phyloP scores from a whole-genome alignment of 176 grass and related monocot genomes.

The Zizania latifolia region DNA sequence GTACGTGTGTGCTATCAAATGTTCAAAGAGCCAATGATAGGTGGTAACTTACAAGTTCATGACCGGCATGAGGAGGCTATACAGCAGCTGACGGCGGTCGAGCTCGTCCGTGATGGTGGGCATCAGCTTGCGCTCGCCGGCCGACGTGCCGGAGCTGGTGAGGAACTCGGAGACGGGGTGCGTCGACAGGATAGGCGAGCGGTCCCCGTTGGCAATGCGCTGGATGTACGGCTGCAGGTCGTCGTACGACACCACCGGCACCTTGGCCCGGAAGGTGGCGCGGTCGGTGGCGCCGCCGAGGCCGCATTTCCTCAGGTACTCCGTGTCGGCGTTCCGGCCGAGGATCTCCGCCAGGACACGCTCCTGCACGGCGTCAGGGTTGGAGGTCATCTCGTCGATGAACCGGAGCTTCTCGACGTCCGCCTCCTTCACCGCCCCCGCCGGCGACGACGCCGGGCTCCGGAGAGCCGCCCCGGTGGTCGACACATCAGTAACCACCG shows the following conservation, averaged over 20 bases:
- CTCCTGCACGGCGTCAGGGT: slow-evolving; percentile 68
- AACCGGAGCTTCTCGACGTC: slow-evolving; percentile 81
- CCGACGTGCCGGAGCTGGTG: slow-evolving; percentile 97
- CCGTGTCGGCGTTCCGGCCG: slow-evolving; percentile 57
- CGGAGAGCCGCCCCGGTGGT: slow-evolving; percentile 28
- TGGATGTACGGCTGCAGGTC: slow-evolving; percentile 92
- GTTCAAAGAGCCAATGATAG: neutral
- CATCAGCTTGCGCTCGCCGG: slow-evolving; percentile 93
- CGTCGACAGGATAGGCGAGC: slow-evolving; percentile 71
- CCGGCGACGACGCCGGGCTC: neutral
- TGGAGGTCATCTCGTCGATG: slow-evolving; percentile 79
- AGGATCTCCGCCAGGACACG: slow-evolving; percentile 81
- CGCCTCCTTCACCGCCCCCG: slow-evolving; percentile 43
- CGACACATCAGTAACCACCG: slow-evolving; percentile 49
- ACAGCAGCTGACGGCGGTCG: slow-evolving; percentile 80
- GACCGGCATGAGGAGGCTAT: slow-evolving; percentile 91
- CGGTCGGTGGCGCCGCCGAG: slow-evolving; percentile 57
- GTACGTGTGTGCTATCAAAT: neutral
- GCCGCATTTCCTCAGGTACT: slow-evolving; percentile 68
- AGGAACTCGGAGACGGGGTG: slow-evolving; percentile 96
- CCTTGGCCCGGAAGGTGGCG: slow-evolving; percentile 59
- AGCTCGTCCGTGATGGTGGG: slow-evolving; percentile 90
- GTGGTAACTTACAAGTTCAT: slow-evolving; percentile 72
- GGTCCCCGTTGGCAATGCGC: slow-evolving; percentile 78
- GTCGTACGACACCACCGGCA: slow-evolving; percentile 84